Conservation (phyloP, 202 grass and related monocot genomes). For the Setaria italica region DNA sequence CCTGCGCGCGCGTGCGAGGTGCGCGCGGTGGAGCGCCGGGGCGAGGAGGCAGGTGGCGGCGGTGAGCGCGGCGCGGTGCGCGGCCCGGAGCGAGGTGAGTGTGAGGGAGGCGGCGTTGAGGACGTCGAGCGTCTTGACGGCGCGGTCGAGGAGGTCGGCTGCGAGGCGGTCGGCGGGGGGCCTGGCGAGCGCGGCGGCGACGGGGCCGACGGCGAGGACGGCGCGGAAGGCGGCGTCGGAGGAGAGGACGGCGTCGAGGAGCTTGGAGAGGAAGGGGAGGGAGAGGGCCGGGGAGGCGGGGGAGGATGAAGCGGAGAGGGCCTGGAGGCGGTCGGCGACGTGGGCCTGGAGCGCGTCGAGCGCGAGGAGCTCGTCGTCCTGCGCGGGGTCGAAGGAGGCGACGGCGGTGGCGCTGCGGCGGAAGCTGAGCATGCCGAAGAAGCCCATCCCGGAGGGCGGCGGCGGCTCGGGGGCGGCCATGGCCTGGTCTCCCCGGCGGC, state of each 20-base stretch:
- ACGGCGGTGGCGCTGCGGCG: slow-evolving; percentile 69
- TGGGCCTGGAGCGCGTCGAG: slow-evolving; percentile 74
- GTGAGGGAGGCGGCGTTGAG: slow-evolving; percentile 81
- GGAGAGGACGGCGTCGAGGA: slow-evolving; percentile 72
- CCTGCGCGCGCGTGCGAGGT: slow-evolving; percentile 73
- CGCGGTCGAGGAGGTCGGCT: slow-evolving; percentile 75
- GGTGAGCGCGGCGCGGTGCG: slow-evolving; percentile 70
- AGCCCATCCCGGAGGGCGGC: slow-evolving; percentile 49
- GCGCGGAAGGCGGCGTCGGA: slow-evolving; percentile 64
- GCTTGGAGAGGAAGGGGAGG: slow-evolving; percentile 77
- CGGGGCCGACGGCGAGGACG: slow-evolving; percentile 51
- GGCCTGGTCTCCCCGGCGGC: background rate
- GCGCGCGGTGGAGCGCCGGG: slow-evolving; percentile 39
- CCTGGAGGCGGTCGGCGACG: slow-evolving; percentile 66
- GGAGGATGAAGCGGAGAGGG: slow-evolving; percentile 27
- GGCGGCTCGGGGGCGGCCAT: slow-evolving; percentile 63
- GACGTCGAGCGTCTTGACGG: slow-evolving; percentile 80
- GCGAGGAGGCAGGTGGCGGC: slow-evolving; percentile 67
- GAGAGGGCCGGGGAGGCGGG: slow-evolving; percentile 43
- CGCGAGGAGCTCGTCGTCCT: slow-evolving; percentile 66
- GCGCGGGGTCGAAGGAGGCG: slow-evolving; percentile 72
- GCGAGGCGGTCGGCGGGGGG: slow-evolving; percentile 71
- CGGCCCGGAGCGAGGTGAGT: slow-evolving; percentile 68
- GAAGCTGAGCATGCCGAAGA: slow-evolving; percentile 79
- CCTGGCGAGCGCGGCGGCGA: slow-evolving; percentile 50